Percentiles rank a stretch among this genome's conserved stretches.
These are phyloP conservation scores for Trichoderma virens DNA, from an alignment of 495 filamentous ascomycete species.

Conservation along the genomic window DNA sequence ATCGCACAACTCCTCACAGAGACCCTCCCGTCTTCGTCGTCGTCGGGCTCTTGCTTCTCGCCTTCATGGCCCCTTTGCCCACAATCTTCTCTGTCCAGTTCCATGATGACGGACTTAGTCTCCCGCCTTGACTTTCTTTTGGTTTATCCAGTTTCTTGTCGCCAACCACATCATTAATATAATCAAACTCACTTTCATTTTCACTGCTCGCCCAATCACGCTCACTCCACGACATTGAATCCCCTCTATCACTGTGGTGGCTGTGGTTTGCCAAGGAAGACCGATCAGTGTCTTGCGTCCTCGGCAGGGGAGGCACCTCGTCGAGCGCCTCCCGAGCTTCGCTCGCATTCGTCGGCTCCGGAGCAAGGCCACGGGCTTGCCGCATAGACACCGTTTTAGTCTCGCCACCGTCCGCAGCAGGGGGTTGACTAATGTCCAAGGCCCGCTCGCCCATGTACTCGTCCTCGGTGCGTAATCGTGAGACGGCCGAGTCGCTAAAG, in stretches of 20 bases:
- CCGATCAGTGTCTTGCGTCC: constrained; percentile 15
- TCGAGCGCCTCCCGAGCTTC: constrained; percentile 33
- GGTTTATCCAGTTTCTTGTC: constrained; percentile 13
- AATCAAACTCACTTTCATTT: constrained; percentile 38
- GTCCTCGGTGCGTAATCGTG: constrained; percentile 50
- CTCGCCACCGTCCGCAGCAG: constrained; percentile 33
- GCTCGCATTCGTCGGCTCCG: constrained; percentile 26
- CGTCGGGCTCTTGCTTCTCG: constrained; percentile 10
- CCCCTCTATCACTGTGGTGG: constrained; percentile 22
- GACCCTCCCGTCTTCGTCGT: background rate
- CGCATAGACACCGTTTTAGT: constrained; percentile 17
- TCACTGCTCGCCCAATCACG: constrained; percentile 44
- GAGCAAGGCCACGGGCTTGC: background rate
- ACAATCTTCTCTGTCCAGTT: constrained; percentile 53
- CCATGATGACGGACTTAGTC: constrained; percentile 27
- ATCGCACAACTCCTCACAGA: too few species aligned
- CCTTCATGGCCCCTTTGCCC: constrained; percentile 34
- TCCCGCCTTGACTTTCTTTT: constrained; percentile 15
- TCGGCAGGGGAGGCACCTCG: constrained; percentile 23
- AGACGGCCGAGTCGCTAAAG: constrained; percentile 61
- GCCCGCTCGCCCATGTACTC: constrained; percentile 35
- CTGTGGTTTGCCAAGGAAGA: constrained; percentile 17
- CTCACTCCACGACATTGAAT: constrained; percentile 47
- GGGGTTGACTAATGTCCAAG: constrained; percentile 24
- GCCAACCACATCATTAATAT: constrained; percentile 14